Conservation (phyloP, 1,284 basidiomycete genomes). For the Ustilago bromivora region DNA sequence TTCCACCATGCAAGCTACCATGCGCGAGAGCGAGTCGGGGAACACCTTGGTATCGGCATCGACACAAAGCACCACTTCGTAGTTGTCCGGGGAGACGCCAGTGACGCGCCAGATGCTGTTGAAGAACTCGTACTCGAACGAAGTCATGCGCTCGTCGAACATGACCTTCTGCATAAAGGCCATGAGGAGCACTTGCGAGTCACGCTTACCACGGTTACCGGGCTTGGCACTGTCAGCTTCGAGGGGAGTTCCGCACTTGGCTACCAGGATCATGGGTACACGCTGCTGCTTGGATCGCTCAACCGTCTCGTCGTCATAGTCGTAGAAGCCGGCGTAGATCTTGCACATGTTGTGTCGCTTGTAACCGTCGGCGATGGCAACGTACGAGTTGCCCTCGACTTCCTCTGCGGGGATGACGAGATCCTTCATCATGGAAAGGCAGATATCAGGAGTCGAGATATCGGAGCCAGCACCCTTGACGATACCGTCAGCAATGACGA, state of each 20-base stretch:
- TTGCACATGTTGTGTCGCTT: slow-evolving; percentile 99
- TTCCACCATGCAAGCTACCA: slow-evolving; percentile 72
- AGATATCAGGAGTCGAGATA: slow-evolving; percentile 81
- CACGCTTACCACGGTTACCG: slow-evolving; percentile 98
- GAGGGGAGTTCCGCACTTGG: slow-evolving; percentile 79
- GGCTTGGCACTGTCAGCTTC: slow-evolving; percentile 91
- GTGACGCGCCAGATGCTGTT: slow-evolving; percentile 72
- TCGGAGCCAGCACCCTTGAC: slow-evolving; percentile 80
- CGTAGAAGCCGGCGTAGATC: slow-evolving; percentile 97
- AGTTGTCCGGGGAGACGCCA: slow-evolving; percentile 71
- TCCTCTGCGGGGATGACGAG: slow-evolving; percentile 84
- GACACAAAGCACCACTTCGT: slow-evolving; percentile 72
- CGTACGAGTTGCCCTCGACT: slow-evolving; percentile 94
- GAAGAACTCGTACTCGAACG: slow-evolving; percentile 73
- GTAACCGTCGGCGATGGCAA: slow-evolving; percentile 98
- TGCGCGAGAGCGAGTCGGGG: slow-evolving; percentile 71
- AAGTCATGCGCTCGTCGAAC: slow-evolving; percentile 72
- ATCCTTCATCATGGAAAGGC: slow-evolving; percentile 97
- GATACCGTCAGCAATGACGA: slow-evolving; percentile 98
- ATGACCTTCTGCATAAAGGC: slow-evolving; percentile 72
- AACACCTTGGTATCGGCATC: slow-evolving; percentile 72
- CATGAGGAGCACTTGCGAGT: slow-evolving; percentile 83
- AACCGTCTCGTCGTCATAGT: slow-evolving; percentile 90
- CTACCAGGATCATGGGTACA: slow-evolving; percentile 92
- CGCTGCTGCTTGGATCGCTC: slow-evolving; percentile 96